A percentile compares a stretch with the other conserved stretches of the same genome.
These are phyloP conservation scores for Cyclotella sp. DNA, from an alignment of 108 stramenopile genomes.

Conservation along the genomic window DNA sequence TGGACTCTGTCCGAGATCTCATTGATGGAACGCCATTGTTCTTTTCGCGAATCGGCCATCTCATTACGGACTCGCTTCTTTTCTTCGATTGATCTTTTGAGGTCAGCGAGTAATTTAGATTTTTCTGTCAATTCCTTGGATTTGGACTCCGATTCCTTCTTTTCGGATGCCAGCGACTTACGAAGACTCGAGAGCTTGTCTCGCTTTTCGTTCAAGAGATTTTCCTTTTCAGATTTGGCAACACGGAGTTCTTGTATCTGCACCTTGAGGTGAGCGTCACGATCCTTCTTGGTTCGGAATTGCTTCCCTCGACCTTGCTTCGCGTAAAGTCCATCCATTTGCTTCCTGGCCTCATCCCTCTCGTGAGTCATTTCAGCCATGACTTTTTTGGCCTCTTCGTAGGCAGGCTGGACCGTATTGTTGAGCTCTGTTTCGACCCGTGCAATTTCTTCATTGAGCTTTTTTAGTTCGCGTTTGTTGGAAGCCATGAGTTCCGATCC, in stretches of 20 bases:
- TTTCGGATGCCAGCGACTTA: constrained; percentile 46
- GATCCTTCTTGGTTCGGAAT: constrained; percentile 82
- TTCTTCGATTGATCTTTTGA: constrained; percentile 69
- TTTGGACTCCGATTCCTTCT: constrained; percentile 50
- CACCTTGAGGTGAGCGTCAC: constrained; percentile 77
- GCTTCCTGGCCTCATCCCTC: constrained; percentile 61
- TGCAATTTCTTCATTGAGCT: constrained; percentile 63
- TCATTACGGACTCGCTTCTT: constrained; percentile 68
- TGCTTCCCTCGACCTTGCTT: constrained; percentile 93
- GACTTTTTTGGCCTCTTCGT: constrained; percentile 60
- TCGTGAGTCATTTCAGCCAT: constrained; percentile 64
- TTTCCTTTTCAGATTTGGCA: constrained; percentile 71
- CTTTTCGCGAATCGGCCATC: constrained; percentile 81
- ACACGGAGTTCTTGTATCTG: constrained; percentile 70
- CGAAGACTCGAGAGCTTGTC: constrained; percentile 69
- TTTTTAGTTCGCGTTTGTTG: constrained; percentile 65
- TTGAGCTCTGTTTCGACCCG: constrained; percentile 57
- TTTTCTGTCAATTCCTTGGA: constrained; percentile 58
- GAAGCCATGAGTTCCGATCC: constrained; percentile 60
- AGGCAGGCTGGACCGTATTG: constrained; percentile 64
- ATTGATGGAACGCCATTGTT: constrained; percentile 73
- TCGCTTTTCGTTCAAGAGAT: constrained; percentile 57
- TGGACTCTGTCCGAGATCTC: constrained; percentile 65
- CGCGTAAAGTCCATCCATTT: constrained; percentile 87
- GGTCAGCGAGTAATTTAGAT: constrained; percentile 52